Percentiles rank a stretch among this genome's conserved stretches.
phyloP scores from a whole-genome alignment of 768 basidiomycete species.

The Macrolepiota albuminosa region DNA sequence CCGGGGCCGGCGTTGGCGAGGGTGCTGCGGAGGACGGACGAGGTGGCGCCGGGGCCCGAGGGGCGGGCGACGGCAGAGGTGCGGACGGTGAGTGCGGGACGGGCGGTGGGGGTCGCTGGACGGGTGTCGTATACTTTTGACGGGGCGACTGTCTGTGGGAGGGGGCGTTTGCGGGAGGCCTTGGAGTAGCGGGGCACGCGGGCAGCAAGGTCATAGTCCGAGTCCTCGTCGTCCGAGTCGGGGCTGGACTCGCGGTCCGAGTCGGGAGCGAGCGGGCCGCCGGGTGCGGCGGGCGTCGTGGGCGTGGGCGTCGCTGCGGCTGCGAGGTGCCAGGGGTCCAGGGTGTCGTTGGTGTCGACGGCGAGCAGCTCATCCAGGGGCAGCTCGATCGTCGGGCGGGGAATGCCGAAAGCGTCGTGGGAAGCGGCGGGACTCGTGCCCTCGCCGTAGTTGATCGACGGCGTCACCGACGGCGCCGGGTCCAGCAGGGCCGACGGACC shows the following conservation, averaged over 20 bases:
- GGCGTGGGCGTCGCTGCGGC: conserved; percentile 9
- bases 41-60: conserved; percentile 61
- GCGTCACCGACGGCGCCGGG: conserved; percentile 62
- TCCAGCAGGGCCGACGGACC: conserved; percentile 73
- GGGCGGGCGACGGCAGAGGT: conserved; percentile 45
- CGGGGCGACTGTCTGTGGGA: too few relatives aligned
- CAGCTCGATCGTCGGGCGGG: conserved; percentile 79
- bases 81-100: conserved; percentile 59
- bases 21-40: conserved; percentile 34
- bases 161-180: too few relatives aligned
- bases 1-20: conserved; percentile 41
- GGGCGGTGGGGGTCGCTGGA: conserved; percentile 33
- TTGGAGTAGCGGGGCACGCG: too few relatives aligned
- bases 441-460: conserved; percentile 73
- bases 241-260: too few relatives aligned
- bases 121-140: conserved; percentile 35
- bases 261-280: conserved; percentile 3
- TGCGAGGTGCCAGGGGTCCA: conserved; percentile 15
- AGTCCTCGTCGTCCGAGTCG: too few relatives aligned
- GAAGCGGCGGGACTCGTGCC: conserved; percentile 46
- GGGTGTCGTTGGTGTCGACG: conserved; percentile 29
- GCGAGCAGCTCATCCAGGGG: conserved; percentile 78
- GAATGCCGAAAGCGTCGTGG: conserved; percentile 55
- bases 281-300: conserved; percentile 14
- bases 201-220: too few relatives aligned